These are phyloP conservation scores for Monilinia polystroma DNA, from an alignment of 2,329 filamentous ascomycete genomes.

Conservation along the genomic window DNA sequence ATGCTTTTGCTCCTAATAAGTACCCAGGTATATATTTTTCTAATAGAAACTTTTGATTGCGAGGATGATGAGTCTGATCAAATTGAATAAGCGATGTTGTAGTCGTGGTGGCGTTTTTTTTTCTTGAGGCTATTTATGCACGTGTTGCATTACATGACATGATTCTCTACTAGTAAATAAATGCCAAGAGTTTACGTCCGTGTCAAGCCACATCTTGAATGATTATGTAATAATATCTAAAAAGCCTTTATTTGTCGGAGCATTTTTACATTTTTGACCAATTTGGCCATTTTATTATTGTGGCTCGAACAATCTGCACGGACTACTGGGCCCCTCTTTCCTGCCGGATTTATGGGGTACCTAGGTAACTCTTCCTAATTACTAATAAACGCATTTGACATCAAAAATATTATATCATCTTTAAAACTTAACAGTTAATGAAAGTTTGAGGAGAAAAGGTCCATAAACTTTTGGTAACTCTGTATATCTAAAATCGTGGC, in stretches of 20 bases:
- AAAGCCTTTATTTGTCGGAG: too few relatives aligned
- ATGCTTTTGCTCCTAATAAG: background rate
- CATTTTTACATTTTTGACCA: too few relatives aligned
- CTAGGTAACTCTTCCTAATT: background rate
- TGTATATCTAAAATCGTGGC: too few relatives aligned
- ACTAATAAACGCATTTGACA: too few relatives aligned
- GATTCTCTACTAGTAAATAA: too few relatives aligned
- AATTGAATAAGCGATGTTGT: slow-evolving; percentile 7
- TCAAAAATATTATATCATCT: too few relatives aligned
- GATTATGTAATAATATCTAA: background rate
- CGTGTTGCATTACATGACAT: background rate
- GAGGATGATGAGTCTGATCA: background rate
- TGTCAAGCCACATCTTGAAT: background rate
- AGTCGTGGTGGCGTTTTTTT: background rate
- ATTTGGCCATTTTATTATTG: background rate
- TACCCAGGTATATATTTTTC: background rate
- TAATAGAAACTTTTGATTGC: slow-evolving; percentile 3
- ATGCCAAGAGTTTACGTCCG: background rate
- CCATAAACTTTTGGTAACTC: too few relatives aligned
- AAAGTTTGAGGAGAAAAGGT: too few relatives aligned
- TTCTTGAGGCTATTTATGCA: background rate
- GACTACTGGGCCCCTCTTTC: background rate
- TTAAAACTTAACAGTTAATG: too few relatives aligned
- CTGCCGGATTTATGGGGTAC: background rate
- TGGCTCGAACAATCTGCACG: background rate